Base-by-base conservation (phyloP, 1,139 yeast genomes). In the Nakaseomyces uthaithaninus region DNA sequence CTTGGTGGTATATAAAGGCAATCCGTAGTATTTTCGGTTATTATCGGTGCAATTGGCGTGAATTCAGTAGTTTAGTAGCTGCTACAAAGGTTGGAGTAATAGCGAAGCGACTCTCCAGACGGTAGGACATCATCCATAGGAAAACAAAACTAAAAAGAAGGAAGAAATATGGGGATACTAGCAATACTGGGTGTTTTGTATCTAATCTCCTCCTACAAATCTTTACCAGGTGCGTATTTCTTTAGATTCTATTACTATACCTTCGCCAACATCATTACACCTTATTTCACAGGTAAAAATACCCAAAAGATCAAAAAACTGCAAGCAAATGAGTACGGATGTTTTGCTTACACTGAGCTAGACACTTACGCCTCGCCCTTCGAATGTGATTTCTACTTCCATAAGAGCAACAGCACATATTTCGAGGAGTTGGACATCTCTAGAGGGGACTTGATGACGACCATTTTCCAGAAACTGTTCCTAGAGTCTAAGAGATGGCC, bases 351-450 rank as follows among this genome's bases (percentile, higher is more conserved):
- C 42, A 60, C 69, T 1, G 55, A 62, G 5, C 68, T 72, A 52
- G 49, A 60, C 12, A 72, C 86, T 0, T 77, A 77, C 47, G 85
- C 83, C 25, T 79, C 91, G 1, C 77, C 84, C 7, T 64, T 83
- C 54, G 96, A 89, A 58, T 75, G 85, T 53, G 97, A 89, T 61
- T 72, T 83, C 68, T 85, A 85, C 55, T 55, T 86, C 41, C 97
- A 89, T 66, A 89, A 89, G 64, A 77, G 82, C 45, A 89, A 89
- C 59, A 76, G 89, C 15, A 82, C 95, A 1, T 89, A 87, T 61
- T 82, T 83, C 54, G 64, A 70, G n/a, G 97, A 89, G 53, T 66
- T 86, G 55, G 96, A 89, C 56, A 69, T 85, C 47, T 80, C 87
- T 2, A 74, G 96, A 54, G 69, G 85, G 12, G 75, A 78, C 46